Evolutionary conservation across 2,329 filamentous ascomycete species (phyloP).

Genomic region (Gaeumannomyces sp.): DNA sequence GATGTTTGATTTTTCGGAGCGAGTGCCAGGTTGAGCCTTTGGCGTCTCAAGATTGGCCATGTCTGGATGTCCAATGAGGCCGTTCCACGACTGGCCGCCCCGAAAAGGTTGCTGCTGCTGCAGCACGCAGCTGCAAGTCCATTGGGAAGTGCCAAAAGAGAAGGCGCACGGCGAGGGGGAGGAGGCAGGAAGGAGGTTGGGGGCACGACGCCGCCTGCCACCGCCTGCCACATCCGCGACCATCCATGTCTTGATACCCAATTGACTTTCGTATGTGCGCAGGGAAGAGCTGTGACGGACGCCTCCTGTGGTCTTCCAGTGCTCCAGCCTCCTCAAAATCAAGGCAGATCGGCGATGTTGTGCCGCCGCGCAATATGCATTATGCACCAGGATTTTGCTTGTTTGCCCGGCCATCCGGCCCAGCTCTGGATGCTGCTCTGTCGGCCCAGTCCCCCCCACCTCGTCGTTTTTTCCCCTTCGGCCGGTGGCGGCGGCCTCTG

Average conservation of each 20-base stretch:
- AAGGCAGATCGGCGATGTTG: neutral
- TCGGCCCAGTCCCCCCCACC: no score
- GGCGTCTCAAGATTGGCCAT: neutral
- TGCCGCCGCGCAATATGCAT: neutral
- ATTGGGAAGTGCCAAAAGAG: neutral
- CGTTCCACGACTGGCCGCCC: neutral
- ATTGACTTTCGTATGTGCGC: neutral
- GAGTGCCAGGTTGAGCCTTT: neutral
- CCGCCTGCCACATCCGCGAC: no score
- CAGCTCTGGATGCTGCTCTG: neutral
- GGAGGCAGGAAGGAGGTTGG: neutral
- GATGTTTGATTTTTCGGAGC: neutral
- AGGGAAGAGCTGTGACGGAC: neutral
- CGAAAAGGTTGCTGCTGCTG: slow-evolving; percentile 1
- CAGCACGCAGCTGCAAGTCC: neutral
- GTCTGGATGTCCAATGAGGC: neutral
- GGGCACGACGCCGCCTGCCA: no score
- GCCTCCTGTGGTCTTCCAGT: neutral
- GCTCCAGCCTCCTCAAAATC: neutral
- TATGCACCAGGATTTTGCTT: neutral
- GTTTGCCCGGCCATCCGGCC: neutral
- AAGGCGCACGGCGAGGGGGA: neutral
- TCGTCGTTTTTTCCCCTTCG: neutral
- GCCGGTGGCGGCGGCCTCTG: no score
- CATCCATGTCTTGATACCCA: neutral